Percentiles rank a stretch among this genome's conserved stretches.
These are phyloP conservation scores for Trichoderma hamatum DNA, from an alignment of 2,329 filamentous ascomycete species.

Conservation along the genomic window DNA sequence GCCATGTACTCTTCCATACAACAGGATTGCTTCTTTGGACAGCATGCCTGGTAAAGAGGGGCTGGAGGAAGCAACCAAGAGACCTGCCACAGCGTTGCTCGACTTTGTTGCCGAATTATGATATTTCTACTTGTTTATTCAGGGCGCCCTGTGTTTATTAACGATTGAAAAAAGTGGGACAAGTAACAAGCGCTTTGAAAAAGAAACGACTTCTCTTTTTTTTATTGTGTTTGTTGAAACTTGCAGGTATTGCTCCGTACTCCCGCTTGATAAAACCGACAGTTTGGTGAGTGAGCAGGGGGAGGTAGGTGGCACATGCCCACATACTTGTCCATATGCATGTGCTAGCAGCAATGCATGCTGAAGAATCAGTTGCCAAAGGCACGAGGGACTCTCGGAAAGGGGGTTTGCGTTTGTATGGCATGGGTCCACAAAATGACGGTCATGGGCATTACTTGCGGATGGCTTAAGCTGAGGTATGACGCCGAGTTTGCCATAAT, in stretches of 20 bases:
- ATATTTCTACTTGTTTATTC: neutral
- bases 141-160: neutral
- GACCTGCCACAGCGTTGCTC: neutral
- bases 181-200: neutral
- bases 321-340: conserved; percentile 14
- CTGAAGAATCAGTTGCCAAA: conserved; percentile 5
- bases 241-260: neutral
- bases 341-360: conserved; percentile 18
- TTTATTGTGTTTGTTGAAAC: neutral
- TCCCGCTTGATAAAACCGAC: conserved; percentile 19
- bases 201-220: neutral
- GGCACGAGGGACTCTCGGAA: conserved; percentile 7
- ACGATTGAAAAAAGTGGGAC: neutral
- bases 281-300: conserved; percentile 23
- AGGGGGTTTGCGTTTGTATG: conserved; percentile 9
- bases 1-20: neutral
- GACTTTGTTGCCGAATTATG: neutral
- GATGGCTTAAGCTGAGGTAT: conserved; percentile 23
- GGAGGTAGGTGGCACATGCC: conserved; percentile 11
- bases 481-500: conserved; percentile 23
- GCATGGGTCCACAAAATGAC: conserved; percentile 24
- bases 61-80: neutral
- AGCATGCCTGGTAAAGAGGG: neutral
- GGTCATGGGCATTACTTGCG: conserved; percentile 15
- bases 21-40: neutral